Evolutionary conservation across 805 yeast genomes (phyloP).

Genomic region (Ogataea wickerhamii): DNA sequence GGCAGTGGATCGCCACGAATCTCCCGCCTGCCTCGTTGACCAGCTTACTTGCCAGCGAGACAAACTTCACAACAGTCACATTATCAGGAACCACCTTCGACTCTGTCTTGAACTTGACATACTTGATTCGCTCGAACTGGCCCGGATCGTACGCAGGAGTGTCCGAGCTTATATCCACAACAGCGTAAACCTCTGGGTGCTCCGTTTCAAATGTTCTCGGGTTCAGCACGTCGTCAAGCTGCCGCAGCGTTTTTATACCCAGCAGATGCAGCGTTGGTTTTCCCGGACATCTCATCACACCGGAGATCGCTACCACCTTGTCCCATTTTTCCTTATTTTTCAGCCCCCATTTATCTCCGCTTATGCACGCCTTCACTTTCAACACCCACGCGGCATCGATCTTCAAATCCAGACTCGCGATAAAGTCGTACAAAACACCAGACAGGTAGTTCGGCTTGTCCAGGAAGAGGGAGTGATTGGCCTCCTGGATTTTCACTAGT

Average conservation of each 20-base stretch:
- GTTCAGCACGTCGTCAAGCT: constrained; percentile 57
- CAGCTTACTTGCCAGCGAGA: constrained; percentile 49
- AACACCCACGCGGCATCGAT: constrained; percentile 72
- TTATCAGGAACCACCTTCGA: constrained; percentile 72
- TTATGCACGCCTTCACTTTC: constrained; percentile 54
- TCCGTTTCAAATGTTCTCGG: constrained; percentile 49
- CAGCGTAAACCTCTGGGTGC: constrained; percentile 51
- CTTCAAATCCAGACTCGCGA: constrained; percentile 45
- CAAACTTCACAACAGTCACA: constrained; percentile 53
- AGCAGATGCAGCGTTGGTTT: constrained; percentile 45
- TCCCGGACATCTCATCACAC: constrained; percentile 31
- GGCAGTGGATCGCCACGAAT: constrained; percentile 68
- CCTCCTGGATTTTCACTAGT: constrained; percentile 39
- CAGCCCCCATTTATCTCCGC: constrained; percentile 75
- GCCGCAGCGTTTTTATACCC: constrained; percentile 74
- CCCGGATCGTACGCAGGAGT: constrained; percentile 68
- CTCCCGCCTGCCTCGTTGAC: constrained; percentile 30
- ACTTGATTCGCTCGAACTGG: constrained; percentile 49
- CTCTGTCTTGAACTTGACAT: constrained; percentile 73
- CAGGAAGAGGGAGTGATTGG: constrained; percentile 64
- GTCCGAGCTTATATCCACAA: constrained; percentile 68
- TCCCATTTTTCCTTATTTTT: constrained; percentile 75
- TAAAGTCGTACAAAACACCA: constrained; percentile 57
- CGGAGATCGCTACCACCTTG: constrained; percentile 48
- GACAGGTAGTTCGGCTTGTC: constrained; percentile 62